phyloP scores from a whole-genome alignment of 2,329 filamentous ascomycete species.

The Fusarium sp. region DNA sequence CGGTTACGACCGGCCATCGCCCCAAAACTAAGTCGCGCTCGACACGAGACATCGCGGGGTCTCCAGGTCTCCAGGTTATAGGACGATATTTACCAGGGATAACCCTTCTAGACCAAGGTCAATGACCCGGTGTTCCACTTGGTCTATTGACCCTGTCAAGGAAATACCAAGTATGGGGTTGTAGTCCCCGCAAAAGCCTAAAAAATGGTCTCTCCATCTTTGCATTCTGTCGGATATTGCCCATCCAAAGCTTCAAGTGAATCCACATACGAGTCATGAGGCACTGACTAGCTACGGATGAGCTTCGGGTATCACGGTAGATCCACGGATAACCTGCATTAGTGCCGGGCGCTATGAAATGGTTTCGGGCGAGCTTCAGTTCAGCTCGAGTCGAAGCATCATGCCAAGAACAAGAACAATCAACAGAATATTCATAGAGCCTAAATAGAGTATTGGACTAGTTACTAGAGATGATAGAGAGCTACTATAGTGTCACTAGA shows the following conservation, averaged over 20 bases:
- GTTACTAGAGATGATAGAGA: rapidly evolving
- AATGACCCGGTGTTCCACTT: conserved; percentile 18
- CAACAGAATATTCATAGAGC: neutral
- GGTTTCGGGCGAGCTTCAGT: neutral
- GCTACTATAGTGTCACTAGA: rapidly evolving
- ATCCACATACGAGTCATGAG: conserved; percentile 3
- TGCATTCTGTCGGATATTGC: neutral
- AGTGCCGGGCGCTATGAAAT: neutral
- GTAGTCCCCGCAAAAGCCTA: conserved; percentile 2
- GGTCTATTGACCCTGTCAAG: neutral
- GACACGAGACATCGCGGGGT: conserved; percentile 20
- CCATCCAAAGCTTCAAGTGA: neutral
- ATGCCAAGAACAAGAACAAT: rapidly evolving
- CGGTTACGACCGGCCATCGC: neutral
- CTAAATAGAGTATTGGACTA: rapidly evolving
- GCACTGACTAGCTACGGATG: neutral
- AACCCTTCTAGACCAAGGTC: neutral
- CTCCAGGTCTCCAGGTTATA: conserved; percentile 21
- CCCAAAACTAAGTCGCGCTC: neutral
- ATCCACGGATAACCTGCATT: neutral
- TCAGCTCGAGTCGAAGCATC: neutral
- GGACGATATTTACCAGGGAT: conserved; percentile 7
- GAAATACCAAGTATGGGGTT: neutral
- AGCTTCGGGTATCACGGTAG: neutral
- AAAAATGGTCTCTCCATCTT: neutral